Evolutionary conservation across 306 rosid genomes (phyloP).

Genomic region (Pterocarpus santalinus): DNA sequence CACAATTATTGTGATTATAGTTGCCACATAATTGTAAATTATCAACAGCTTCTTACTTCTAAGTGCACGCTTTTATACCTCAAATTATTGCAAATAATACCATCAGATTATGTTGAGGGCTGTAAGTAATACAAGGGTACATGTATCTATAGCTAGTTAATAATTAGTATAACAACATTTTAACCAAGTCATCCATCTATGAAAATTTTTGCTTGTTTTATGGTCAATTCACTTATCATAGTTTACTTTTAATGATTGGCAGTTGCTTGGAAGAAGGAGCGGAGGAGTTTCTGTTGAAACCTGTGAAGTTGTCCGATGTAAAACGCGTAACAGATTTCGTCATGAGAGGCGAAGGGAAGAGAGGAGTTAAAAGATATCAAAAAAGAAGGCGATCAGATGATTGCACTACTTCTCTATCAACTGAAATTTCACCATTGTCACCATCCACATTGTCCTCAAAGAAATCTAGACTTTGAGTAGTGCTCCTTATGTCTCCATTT

Average conservation of each 20-base stretch:
- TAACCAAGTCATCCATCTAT: not conserved
- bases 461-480: conserved; percentile 58
- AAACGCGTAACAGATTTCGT: conserved; percentile 76
- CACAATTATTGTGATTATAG: conserved; percentile 30
- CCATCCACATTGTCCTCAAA: conserved; percentile 48
- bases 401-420: conserved; percentile 27
- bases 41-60: not conserved
- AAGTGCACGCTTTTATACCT: not conserved
- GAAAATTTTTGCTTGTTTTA: not conserved
- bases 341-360: conserved; percentile 68
- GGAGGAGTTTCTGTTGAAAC: conserved; percentile 87
- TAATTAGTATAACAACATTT: not conserved
- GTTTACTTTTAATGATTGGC: conserved; percentile 27
- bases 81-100: conserved; percentile 5
- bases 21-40: conserved; percentile 29
- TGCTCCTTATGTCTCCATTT: conserved; percentile 37
- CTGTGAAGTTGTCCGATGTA: conserved; percentile 87
- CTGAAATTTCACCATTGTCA: conserved; percentile 37
- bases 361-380: conserved; percentile 42
- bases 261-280: conserved; percentile 99
- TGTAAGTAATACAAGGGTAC: not conserved
- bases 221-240: not conserved
- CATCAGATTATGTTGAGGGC: not conserved
- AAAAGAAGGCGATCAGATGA: conserved; percentile 67
- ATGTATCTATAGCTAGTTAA: conserved; percentile 1